These are phyloP conservation scores for Hemerocallis citrina DNA, from an alignment of 106 monocot species.

Conservation along the genomic window DNA sequence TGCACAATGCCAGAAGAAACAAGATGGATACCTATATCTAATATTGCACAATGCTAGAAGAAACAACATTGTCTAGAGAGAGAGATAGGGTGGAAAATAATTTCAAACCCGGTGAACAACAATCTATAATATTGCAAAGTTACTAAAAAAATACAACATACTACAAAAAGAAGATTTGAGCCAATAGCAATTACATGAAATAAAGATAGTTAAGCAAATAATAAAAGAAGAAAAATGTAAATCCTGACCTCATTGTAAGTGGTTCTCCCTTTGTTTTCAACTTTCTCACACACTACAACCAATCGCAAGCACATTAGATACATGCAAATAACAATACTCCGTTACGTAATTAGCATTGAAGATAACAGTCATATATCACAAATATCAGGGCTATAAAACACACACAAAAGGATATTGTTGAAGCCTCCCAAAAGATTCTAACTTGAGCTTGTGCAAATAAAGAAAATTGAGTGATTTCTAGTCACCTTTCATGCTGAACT, in stretches of 20 bases:
- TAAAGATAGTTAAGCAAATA: not conserved
- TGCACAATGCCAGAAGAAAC: too few species aligned
- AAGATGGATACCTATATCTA: too few species aligned
- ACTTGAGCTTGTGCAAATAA: not conserved
- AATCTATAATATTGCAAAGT: too few species aligned
- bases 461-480: not conserved
- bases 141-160: too few species aligned
- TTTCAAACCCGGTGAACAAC: too few species aligned
- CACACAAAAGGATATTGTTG: not conserved
- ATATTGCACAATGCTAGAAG: too few species aligned
- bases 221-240: not conserved
- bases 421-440: not conserved
- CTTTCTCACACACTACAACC: constrained; percentile 55
- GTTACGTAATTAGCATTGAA: not conserved
- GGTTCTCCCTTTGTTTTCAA: constrained; percentile 78
- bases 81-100: too few species aligned
- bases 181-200: too few species aligned
- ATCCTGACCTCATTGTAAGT: constrained; percentile 62
- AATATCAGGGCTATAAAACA: not conserved
- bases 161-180: too few species aligned
- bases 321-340: not conserved
- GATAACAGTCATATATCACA: not conserved
- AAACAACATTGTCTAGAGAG: too few species aligned
- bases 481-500: constrained; percentile 74
- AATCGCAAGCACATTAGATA: not conserved